Base-by-base conservation (phyloP, 2,329 filamentous ascomycete genomes). In the Verticillium nubilum region DNA sequence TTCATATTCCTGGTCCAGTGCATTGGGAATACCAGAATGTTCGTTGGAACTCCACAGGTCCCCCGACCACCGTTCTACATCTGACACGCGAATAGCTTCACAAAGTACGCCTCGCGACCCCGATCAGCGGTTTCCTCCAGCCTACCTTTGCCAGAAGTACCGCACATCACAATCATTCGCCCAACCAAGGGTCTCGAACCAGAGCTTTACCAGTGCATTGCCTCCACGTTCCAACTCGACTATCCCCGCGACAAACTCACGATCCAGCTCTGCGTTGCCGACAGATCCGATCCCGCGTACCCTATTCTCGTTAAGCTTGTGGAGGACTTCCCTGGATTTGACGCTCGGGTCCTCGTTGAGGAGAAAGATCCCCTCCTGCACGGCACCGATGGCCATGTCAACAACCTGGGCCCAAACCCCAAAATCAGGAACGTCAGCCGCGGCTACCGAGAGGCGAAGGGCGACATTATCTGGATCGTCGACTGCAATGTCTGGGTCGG, bases 401-500 rank as follows among this genome's bases (percentile, higher is more conserved):
- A 82, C 63, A 81, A 85, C 59, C 81, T 98, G 59, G 96, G 96
- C 0, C 95, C 95, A 1, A 99, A 99, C 69, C 95, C 95, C n/a
- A 99, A 99, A 78, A 96, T 99, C 67, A 83, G 95, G 56, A 99
- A 99, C 72, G 91, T 98, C 80, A 97, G 93, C 71, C 85, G 92
- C 52, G 93, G 92, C 2, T 99, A 97, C 70, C 80, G 92, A 28
- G 93, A 98, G 70, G 91, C 92, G 1, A 88, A 88, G 64, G 89
- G 90, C 1, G 92, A 97, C 69, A 82, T 98, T 27, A 81, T 99
- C 25, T 99, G 95, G 95, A 88, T 97, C 56, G 84, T 96, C 23
- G 95, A 99, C 75, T 97, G 93, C 77, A 99, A 99, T 69, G 87
- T 99, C 57, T 99, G 96, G 95, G 83, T 97, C 35, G 86, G 86